Evolutionary conservation across 495 filamentous ascomycete genomes (phyloP).

Genomic region (Chaetomium tenue): DNA sequence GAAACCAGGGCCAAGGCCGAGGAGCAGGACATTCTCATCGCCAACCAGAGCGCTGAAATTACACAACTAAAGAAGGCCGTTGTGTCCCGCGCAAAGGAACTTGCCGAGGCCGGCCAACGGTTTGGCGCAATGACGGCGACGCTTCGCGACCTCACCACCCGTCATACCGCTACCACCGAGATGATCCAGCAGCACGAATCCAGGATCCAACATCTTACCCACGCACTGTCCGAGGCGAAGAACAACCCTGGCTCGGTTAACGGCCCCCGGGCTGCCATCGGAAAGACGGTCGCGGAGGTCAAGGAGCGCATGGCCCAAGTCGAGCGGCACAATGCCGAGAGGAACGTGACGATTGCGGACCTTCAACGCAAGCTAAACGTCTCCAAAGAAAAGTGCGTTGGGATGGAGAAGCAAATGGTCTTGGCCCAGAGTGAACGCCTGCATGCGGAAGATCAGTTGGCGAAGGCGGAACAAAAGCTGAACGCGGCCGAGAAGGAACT

Average conservation of each 20-base stretch:
- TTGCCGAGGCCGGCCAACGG: neutral
- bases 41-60: neutral
- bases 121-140: neutral
- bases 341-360: neutral
- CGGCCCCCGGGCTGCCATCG: neutral
- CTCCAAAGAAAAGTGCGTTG: neutral
- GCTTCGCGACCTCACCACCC: neutral
- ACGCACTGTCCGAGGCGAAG: neutral
- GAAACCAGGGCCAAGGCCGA: neutral
- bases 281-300: neutral
- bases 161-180: neutral
- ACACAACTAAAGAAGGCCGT: neutral
- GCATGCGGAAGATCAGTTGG: neutral
- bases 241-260: neutral
- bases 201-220: neutral
- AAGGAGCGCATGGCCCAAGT: neutral
- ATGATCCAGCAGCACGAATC: neutral
- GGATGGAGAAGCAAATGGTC: neutral
- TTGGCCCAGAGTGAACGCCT: neutral
- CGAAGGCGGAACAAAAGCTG: neutral
- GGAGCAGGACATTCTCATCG: neutral
- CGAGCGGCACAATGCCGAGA: neutral
- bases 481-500: neutral
- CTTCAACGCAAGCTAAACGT: neutral
- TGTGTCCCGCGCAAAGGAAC: neutral